Base-by-base conservation (phyloP, 257 asterid species). In the Pogostemon cablin region DNA sequence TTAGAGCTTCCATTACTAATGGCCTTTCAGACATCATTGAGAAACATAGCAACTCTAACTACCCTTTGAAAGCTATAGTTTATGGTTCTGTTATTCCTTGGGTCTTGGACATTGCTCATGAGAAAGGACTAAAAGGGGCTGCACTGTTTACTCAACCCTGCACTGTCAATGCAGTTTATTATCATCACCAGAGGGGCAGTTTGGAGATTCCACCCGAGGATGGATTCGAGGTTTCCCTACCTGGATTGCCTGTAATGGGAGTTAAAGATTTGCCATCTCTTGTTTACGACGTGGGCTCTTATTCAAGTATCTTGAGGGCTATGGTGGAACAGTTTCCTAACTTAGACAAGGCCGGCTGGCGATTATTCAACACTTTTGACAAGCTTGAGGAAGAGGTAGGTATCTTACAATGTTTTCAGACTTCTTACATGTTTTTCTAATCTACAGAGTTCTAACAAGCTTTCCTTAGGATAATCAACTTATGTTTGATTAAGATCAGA, bases 321-420 rank as follows among this genome's bases (percentile, higher is more conserved):
- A 7, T 67, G 10, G 42, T 74, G 5, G 78, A 74, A 9, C 82
- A 81, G 38, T 81, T 81, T 42, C 43, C 78, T 3, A 73, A 72
- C 9, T 65, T 78, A 3, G 81, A 75, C 25, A 70, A 74, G 64
- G 92, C 92, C 9, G 87, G 84, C 38, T 88, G 92, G 90, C 72
- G 81, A 59, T 76, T 86, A 57, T 85, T 83, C 81, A 86, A 86
- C 84, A 75, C 87, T 42, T 85, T 88, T 4, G 83, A 86, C 61
- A 78, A 54, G 71, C 85, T 86, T 3, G 96, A 87, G 76, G 37
- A 40, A 3, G 82, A 86, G 87, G 89, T 49, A 57, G 34, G 11
- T 6, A 32, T 2, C 5, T 65, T 25, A 52, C 35, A 25, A 25
- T 25, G 32, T 25, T 25, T 25, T 25, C 32, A 25, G 32, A 25